These are phyloP conservation scores for Diaporthe eres DNA, from an alignment of 2,329 filamentous ascomycete species.

Conservation along the genomic window DNA sequence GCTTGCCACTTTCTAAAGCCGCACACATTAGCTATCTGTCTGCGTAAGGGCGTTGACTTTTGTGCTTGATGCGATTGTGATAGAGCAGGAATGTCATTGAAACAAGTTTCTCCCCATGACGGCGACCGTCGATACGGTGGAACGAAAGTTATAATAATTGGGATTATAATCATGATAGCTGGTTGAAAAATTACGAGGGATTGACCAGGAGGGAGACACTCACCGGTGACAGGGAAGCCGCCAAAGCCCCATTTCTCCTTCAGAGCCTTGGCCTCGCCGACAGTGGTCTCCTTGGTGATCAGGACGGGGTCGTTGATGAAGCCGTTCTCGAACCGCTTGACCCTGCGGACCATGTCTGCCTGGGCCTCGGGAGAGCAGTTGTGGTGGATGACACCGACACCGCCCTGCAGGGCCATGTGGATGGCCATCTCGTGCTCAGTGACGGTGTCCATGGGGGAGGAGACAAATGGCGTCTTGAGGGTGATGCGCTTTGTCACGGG, in stretches of 20 bases:
- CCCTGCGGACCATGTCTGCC: conserved; percentile 98
- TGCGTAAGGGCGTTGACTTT: conserved; percentile 37
- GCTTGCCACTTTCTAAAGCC: conserved; percentile 84
- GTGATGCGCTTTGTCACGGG: conserved; percentile 95
- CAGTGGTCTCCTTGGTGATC: conserved; percentile 87
- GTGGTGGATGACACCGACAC: conserved; percentile 96
- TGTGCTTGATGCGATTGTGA: neutral
- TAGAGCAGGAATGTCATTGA: conserved; percentile 37
- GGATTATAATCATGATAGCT: conserved; percentile 81
- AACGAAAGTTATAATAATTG: conserved; percentile 99
- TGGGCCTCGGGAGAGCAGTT: conserved; percentile 98
- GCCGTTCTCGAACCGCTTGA: conserved; percentile 99
- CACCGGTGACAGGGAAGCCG: conserved; percentile 98
- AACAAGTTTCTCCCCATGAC: conserved; percentile 82
- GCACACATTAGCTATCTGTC: conserved; percentile 54
- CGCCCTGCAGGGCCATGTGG: conserved; percentile 91
- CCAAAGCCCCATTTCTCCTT: conserved; percentile 99
- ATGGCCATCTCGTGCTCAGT: conserved; percentile 99
- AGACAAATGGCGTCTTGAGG: conserved; percentile 96
- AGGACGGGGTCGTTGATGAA: conserved; percentile 98
- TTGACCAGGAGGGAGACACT: conserved; percentile 57
- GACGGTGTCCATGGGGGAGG: conserved; percentile 99
- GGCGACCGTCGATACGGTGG: conserved; percentile 92
- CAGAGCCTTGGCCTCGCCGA: conserved; percentile 89
- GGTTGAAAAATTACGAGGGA: conserved; percentile 32